Evolutionary conservation across 345 rosid genomes (phyloP).

Genomic region (Euphorbia lathyris): DNA sequence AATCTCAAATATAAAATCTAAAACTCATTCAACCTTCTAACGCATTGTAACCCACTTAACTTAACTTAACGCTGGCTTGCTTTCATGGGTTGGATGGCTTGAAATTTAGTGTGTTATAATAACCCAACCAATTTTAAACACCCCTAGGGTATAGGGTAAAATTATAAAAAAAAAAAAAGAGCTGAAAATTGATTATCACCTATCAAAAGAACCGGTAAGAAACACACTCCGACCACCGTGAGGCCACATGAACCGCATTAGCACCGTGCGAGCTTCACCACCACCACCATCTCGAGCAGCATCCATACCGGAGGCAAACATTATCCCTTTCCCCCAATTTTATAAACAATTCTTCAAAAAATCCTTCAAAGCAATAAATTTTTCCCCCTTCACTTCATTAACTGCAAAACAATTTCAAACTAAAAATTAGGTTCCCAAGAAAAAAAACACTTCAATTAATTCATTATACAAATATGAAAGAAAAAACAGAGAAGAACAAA

Average conservation of each 20-base stretch:
- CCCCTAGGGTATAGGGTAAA: too few species aligned
- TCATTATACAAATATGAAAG: not conserved
- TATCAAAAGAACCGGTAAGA: slow-evolving; percentile 30
- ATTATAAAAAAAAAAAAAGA: not conserved
- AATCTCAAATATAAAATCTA: too few species aligned
- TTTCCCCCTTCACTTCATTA: slow-evolving; percentile 11
- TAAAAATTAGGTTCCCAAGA: not conserved
- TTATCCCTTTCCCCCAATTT: not conserved
- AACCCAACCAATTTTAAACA: too few species aligned
- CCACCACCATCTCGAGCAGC: slow-evolving; percentile 21
- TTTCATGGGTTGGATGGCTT: too few species aligned
- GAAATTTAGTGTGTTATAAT: too few species aligned
- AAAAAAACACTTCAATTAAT: not conserved
- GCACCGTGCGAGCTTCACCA: slow-evolving; percentile 19
- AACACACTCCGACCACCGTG: slow-evolving; percentile 34
- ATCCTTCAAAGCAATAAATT: not conserved
- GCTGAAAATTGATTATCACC: slow-evolving; percentile 13
- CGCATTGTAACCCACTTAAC: too few species aligned
- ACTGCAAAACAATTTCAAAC: slow-evolving; percentile 5
- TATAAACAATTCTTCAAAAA: not conserved
- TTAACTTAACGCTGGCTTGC: too few species aligned
- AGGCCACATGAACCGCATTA: slow-evolving; percentile 30
- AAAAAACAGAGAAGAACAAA: not conserved
- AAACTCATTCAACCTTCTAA: too few species aligned
- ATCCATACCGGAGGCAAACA: slow-evolving; percentile 26